phyloP scores from a whole-genome alignment of 1,284 basidiomycete genomes.

The Marasmius oreades region DNA sequence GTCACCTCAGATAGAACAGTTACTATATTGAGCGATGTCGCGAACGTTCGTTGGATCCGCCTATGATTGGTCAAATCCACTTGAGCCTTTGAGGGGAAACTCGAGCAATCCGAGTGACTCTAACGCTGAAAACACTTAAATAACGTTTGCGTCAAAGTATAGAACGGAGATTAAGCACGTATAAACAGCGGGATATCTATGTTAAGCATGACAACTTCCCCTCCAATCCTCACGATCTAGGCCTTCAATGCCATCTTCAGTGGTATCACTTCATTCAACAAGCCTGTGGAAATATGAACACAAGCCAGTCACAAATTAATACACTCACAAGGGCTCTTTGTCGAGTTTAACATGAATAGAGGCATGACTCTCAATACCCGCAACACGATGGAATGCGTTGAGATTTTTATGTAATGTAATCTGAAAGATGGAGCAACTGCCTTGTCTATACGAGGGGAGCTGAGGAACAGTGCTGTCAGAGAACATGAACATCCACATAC shows the following conservation, averaged over 20 bases:
- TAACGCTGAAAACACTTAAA: too few species aligned
- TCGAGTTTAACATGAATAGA: slow-evolving; percentile 63
- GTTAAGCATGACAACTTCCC: too few species aligned
- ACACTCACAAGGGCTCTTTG: slow-evolving; percentile 46
- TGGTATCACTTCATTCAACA: neutral
- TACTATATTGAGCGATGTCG: neutral
- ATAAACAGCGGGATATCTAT: too few species aligned
- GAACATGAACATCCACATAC: slow-evolving; percentile 30
- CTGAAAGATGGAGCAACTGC: slow-evolving; percentile 89
- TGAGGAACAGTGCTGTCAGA: slow-evolving; percentile 6
- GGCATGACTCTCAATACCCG: slow-evolving; percentile 73
- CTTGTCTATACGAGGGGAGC: slow-evolving; percentile 57
- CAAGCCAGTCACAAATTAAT: too few species aligned
- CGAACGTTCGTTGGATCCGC: neutral
- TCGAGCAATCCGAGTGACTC: too few species aligned
- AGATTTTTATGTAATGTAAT: slow-evolving; percentile 97
- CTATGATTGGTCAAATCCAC: neutral
- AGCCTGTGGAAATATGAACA: neutral
- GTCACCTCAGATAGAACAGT: neutral
- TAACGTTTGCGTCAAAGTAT: too few species aligned
- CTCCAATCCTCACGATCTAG: too few species aligned
- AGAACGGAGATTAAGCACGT: too few species aligned
- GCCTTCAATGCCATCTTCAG: neutral
- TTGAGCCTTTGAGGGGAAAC: neutral
- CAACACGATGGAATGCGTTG: slow-evolving; percentile 89